Evolutionary conservation across 2,329 filamentous ascomycete genomes (phyloP).

Genomic region (Alternaria postmessia): DNA sequence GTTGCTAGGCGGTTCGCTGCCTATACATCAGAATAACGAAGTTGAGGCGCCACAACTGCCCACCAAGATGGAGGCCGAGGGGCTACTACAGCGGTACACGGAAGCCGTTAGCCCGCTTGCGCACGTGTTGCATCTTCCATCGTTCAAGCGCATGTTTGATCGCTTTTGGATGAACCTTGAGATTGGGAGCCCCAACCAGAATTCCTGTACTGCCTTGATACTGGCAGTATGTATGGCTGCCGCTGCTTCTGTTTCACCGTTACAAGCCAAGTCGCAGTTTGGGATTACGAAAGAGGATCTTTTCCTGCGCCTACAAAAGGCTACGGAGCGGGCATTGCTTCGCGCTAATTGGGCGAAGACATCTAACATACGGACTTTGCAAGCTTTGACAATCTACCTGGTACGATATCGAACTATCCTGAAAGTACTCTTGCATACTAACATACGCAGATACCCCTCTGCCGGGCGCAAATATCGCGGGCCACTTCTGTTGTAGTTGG

Average conservation of each 20-base stretch:
- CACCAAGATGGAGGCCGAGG: constrained; percentile 47
- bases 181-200: constrained; percentile 46
- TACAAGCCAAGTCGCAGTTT: constrained; percentile 51
- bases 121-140: constrained; percentile 50
- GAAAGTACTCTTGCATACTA: background rate
- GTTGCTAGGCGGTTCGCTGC: constrained; percentile 43
- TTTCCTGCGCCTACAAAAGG: constrained; percentile 46
- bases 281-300: constrained; percentile 50
- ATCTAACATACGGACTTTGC: constrained; percentile 49
- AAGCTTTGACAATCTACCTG: constrained; percentile 50
- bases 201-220: constrained; percentile 49
- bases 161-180: constrained; percentile 50
- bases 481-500: constrained; percentile 51
- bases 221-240: constrained; percentile 50
- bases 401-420: constrained; percentile 21
- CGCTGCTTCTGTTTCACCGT: constrained; percentile 46
- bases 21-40: constrained; percentile 39
- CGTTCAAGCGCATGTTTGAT: constrained; percentile 49
- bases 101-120: constrained; percentile 50
- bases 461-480: constrained; percentile 49
- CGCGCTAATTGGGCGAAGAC: constrained; percentile 51
- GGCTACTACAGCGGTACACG: constrained; percentile 44
- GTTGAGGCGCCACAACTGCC: constrained; percentile 44
- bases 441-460: constrained; percentile 45
- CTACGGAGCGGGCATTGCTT: constrained; percentile 47